Percentiles rank a stretch among this genome's conserved stretches.
Conservation (phyloP, 495 filamentous ascomycete species). For the Melanomma pulvis-pyrius region DNA sequence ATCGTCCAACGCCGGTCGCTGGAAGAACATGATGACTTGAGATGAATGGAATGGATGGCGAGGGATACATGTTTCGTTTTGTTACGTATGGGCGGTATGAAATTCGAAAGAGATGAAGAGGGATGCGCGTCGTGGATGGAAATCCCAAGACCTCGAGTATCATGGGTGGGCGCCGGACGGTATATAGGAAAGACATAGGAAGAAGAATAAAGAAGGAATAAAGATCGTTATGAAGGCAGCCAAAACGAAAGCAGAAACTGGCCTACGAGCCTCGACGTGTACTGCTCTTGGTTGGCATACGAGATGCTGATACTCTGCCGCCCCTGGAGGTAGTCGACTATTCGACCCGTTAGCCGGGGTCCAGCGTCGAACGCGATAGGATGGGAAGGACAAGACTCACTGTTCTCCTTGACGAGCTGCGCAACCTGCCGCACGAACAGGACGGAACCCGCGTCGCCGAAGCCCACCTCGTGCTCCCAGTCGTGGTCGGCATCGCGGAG, state of each 20-base stretch:
- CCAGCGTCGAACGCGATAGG: not conserved
- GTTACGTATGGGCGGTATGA: too few species aligned
- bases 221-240: conserved; percentile 25
- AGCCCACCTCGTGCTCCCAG: conserved; percentile 32
- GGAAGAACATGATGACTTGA: too few species aligned
- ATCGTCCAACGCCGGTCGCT: too few species aligned
- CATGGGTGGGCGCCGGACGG: too few species aligned
- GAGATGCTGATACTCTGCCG: conserved; percentile 38
- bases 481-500: conserved; percentile 33
- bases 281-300: conserved; percentile 38
- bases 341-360: not conserved
- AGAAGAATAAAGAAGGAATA: not conserved
- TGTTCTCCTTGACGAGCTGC: conserved; percentile 41
- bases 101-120: too few species aligned
- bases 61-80: too few species aligned
- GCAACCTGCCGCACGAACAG: conserved; percentile 39
- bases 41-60: too few species aligned
- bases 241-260: conserved; percentile 45
- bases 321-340: conserved; percentile 40
- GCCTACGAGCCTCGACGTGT: conserved; percentile 45
- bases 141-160: too few species aligned
- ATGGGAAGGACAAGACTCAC: conserved; percentile 35
- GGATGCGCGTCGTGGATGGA: too few species aligned
- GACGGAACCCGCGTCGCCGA: conserved; percentile 20
- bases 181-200: too few species aligned